These are phyloP conservation scores for Leccinum subfulvum DNA, from an alignment of 1,284 basidiomycete species.

Conservation along the genomic window DNA sequence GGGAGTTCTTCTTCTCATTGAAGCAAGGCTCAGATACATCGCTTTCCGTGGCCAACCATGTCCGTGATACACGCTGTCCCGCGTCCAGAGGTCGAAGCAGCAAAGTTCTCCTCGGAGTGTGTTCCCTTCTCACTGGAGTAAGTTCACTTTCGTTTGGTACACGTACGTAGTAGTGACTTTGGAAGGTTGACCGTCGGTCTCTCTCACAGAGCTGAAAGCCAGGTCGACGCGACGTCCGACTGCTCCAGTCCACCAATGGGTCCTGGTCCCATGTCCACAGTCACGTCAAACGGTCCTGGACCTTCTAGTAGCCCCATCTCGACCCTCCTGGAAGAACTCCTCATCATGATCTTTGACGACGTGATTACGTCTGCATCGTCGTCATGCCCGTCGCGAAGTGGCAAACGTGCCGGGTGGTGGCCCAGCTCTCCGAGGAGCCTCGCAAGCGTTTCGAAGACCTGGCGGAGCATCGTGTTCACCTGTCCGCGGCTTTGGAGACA, in stretches of 20 bases:
- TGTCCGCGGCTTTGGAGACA: slow-evolving; percentile 24
- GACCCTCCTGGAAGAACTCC: slow-evolving; percentile 20
- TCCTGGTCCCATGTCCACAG: no score
- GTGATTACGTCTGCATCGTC: slow-evolving; percentile 16
- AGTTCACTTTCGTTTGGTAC: background rate
- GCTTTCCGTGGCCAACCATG: background rate
- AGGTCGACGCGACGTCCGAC: background rate
- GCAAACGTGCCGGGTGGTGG: background rate
- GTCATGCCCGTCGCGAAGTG: background rate
- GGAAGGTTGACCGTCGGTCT: background rate
- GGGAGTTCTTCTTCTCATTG: background rate
- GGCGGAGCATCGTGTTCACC: slow-evolving; percentile 16
- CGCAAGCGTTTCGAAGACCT: slow-evolving; percentile 18
- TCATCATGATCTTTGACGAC: slow-evolving; percentile 21
- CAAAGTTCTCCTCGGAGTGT: background rate
- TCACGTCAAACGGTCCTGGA: background rate
- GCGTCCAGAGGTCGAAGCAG: background rate
- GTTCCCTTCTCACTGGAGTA: background rate
- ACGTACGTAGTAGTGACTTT: background rate
- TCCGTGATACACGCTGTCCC: background rate
- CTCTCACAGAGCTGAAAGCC: background rate
- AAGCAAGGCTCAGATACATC: background rate
- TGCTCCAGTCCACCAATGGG: background rate
- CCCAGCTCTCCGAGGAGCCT: slow-evolving; percentile 15
- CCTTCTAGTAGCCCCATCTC: slow-evolving; percentile 14